Evolutionary conservation across 306 rosid species (phyloP).

Genomic region (Delonix regia): DNA sequence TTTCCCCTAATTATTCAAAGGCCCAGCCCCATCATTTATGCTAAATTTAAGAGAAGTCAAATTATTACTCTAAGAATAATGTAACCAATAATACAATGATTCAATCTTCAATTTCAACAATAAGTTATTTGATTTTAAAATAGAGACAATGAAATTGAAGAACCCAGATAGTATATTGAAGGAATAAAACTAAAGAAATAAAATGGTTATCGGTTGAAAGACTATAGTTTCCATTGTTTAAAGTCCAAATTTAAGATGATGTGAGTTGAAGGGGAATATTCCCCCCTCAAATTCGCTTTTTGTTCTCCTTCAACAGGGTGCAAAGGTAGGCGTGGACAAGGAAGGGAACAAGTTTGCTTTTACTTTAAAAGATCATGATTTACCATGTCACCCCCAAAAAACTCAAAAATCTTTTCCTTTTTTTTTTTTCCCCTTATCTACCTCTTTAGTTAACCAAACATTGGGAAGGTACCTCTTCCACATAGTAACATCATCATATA

Average conservation of each 20-base stretch:
- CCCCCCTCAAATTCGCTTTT: not conserved
- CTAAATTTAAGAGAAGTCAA: not conserved
- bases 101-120: constrained; percentile 24
- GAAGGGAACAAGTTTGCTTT: not conserved
- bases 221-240: not conserved
- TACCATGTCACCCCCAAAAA: not conserved
- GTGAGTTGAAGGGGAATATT: not conserved
- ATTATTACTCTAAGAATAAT: not conserved
- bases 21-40: too few relatives aligned
- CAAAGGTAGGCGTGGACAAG: not conserved
- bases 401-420: not conserved
- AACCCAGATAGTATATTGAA: not conserved
- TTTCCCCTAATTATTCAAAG: too few relatives aligned
- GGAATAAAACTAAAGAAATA: not conserved
- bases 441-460: not conserved
- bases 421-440: not conserved
- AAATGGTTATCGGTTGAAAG: not conserved
- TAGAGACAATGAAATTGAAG: constrained; percentile 5
- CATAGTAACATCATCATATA: not conserved
- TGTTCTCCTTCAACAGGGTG: not conserved
- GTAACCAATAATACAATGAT: constrained; percentile 12
- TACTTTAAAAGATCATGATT: not conserved
- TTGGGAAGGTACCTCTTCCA: not conserved
- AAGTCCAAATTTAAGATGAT: not conserved
- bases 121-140: constrained; percentile 8